These are phyloP conservation scores for Ogataea thermomethanolica DNA, from an alignment of 805 yeast genomes.

Conservation along the genomic window DNA sequence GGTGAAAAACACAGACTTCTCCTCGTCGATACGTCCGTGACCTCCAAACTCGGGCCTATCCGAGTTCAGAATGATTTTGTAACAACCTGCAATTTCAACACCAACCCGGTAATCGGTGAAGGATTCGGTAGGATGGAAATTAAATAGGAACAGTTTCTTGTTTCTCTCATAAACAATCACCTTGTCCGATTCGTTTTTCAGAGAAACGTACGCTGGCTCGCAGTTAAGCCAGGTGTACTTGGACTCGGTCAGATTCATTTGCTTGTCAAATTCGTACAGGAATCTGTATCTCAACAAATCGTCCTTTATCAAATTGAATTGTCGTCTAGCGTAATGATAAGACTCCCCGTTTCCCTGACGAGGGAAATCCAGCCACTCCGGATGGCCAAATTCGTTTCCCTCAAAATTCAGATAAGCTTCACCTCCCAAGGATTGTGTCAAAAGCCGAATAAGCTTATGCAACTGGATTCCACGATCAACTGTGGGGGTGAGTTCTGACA, in stretches of 20 bases:
- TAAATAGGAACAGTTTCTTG: slow-evolving; percentile 79
- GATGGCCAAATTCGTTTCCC: slow-evolving; percentile 98
- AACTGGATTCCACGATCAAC: slow-evolving; percentile 87
- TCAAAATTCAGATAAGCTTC: slow-evolving; percentile 95
- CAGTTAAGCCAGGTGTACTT: slow-evolving; percentile 66
- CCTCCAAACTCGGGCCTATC: slow-evolving; percentile 79
- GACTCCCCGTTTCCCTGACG: slow-evolving; percentile 83
- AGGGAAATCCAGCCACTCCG: slow-evolving; percentile 98
- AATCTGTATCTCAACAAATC: slow-evolving; percentile 73
- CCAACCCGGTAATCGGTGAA: slow-evolving; percentile 88
- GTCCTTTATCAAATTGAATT: slow-evolving; percentile 83
- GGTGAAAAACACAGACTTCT: slow-evolving; percentile 56
- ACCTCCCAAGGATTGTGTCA: slow-evolving; percentile 92
- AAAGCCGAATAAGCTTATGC: slow-evolving; percentile 84
- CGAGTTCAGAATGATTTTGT: slow-evolving; percentile 69
- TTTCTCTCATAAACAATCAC: slow-evolving; percentile 86
- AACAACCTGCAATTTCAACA: slow-evolving; percentile 75
- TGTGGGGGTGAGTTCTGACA: slow-evolving; percentile 69
- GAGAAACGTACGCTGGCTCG: slow-evolving; percentile 77
- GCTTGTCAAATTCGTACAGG: slow-evolving; percentile 77
- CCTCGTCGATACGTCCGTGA: slow-evolving; percentile 64
- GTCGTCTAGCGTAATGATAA: slow-evolving; percentile 92
- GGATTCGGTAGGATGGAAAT: slow-evolving; percentile 83
- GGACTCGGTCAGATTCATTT: slow-evolving; percentile 75
- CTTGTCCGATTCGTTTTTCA: slow-evolving; percentile 87